Evolutionary conservation across 2,329 filamentous ascomycete genomes (phyloP), one percentile per base, ranked within the genome.

Genomic region (Ceratocystis variospora): DNA sequence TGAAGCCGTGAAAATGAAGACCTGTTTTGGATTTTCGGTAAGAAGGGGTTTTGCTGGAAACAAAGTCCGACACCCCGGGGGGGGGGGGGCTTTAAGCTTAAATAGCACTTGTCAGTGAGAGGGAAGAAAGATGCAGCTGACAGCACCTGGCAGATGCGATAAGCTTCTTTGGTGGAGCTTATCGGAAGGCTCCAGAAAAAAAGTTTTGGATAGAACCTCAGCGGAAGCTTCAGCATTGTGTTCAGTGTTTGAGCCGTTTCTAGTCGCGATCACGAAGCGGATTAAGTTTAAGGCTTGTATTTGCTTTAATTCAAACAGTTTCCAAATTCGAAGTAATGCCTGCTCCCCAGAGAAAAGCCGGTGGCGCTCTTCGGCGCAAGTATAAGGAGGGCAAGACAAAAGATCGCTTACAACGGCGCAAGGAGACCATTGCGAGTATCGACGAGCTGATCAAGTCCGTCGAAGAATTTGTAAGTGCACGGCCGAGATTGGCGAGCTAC

Each of bases 391-490:
- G 65, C 25, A 68, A 68, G 55, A 68, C 67, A 37, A 67, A 68
- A 48, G 65, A 67, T 31, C 65, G 69, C 28, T 64, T 70, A 25
- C 70, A 71, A 31, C 71, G 71, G 65, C 62, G 77, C 53, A 78
- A 79, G 69, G 72, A 77, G 8, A 75, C 76, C 31, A 73, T 76
- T 57, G 75, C 77, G 46, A 76, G 76, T 65, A 72, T 78, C 2
- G 72, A 75, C 31, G 72, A 73, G 62, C 73, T 79, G 5, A 75
- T 77, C 69, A 73, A 74, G 67, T 71, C 72, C 44, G 75, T 79
- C 25, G 71, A 73, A 53, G 76, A 78, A 67, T 76, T 79, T 69
- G 76, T 77, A 71, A 69, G 76, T 72, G 7, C 41, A 31, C 61
- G 31, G n/a, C 17, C 12, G n/a, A 17, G 15, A 31, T 15, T 31